Conservation (phyloP, 75 land plant species). For the Pinus albicaulis region DNA sequence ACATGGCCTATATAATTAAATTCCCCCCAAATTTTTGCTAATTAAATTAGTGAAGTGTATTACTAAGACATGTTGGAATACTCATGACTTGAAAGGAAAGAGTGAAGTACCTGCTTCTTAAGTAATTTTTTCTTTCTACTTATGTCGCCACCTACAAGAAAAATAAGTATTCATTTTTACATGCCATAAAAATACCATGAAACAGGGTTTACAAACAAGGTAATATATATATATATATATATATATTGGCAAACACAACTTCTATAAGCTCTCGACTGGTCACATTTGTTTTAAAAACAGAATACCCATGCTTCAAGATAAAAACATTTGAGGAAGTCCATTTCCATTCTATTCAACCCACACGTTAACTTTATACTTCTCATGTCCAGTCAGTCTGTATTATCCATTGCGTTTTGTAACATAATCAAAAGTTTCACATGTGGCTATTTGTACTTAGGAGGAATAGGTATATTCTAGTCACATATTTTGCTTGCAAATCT, state of each 20-base stretch:
- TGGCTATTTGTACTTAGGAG: not conserved
- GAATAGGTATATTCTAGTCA: not conserved
- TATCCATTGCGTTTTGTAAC: too few relatives aligned
- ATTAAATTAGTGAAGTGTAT: not conserved
- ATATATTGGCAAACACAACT: too few relatives aligned
- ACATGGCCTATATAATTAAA: not conserved
- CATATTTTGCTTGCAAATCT: slow-evolving; percentile 8
- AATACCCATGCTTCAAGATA: too few relatives aligned
- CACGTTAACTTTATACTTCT: not conserved
- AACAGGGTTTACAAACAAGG: not conserved
- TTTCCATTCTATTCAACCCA: too few relatives aligned
- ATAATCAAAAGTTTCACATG: not conserved
- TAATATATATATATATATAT: too few relatives aligned
- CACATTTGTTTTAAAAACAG: too few relatives aligned
- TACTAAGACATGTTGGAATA: not conserved
- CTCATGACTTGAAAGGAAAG: not conserved
- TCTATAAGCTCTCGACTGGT: too few relatives aligned
- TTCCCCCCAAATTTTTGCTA: not conserved
- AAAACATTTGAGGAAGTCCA: too few relatives aligned
- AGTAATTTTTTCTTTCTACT: slow-evolving; percentile 94
- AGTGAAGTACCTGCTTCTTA: slow-evolving; percentile 71
- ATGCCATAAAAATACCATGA: not conserved
- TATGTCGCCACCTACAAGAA: slow-evolving; percentile 83
- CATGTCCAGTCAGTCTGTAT: not conserved
- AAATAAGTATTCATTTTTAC: not conserved